Evolutionary conservation across 257 asterid genomes (phyloP).

Genomic region (Cinchona pubescens): DNA sequence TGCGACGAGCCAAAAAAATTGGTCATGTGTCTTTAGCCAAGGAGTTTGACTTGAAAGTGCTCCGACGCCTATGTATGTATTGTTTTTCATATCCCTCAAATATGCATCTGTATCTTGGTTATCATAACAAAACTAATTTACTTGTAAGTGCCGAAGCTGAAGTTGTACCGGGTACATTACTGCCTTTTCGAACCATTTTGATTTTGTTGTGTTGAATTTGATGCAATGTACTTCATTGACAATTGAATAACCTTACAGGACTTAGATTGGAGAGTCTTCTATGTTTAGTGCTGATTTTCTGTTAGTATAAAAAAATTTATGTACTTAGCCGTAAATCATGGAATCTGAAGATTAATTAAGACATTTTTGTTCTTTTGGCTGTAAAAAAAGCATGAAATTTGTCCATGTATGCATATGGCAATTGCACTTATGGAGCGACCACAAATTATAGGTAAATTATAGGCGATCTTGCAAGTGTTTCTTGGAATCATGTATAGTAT

Average conservation of each 20-base stretch:
- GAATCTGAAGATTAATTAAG: background rate
- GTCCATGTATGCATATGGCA: too few relatives aligned
- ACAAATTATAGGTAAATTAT: too few relatives aligned
- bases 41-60: constrained; percentile 55
- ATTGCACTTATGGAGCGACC: background rate
- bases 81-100: background rate
- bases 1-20: constrained; percentile 55
- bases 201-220: background rate
- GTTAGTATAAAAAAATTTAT: background rate
- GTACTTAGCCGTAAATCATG: background rate
- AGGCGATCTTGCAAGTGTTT: too few relatives aligned
- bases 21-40: constrained; percentile 48
- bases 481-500: background rate
- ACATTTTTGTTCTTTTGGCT: background rate
- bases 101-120: background rate
- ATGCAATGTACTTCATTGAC: background rate
- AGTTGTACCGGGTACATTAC: background rate
- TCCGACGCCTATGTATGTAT: constrained; percentile 55
- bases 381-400: background rate
- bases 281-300: background rate
- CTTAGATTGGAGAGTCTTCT: background rate
- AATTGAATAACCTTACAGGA: background rate
- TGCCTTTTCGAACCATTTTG: background rate
- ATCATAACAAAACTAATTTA: background rate
- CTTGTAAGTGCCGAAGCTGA: background rate